These are phyloP conservation scores for Chaetomium olivaceum DNA, from an alignment of 2,329 filamentous ascomycete genomes.

Conservation along the genomic window DNA sequence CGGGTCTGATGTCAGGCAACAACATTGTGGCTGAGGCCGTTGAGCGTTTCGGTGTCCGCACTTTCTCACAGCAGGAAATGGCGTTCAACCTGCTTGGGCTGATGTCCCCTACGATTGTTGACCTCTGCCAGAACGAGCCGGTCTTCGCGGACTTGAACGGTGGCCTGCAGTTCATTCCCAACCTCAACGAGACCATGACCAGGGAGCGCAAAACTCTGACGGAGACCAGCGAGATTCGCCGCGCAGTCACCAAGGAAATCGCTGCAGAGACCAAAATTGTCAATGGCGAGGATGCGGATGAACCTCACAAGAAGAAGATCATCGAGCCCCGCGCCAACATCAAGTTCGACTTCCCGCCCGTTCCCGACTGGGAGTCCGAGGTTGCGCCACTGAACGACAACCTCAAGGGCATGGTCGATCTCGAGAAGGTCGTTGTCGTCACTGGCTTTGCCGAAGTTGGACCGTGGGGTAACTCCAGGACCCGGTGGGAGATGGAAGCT, in stretches of 20 bases:
- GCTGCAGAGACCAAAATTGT: conserved; percentile 96
- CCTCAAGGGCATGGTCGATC: conserved; percentile 96
- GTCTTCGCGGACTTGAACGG: conserved; percentile 98
- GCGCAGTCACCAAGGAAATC: conserved; percentile 92
- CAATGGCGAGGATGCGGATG: conserved; percentile 90
- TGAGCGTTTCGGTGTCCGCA: conserved; percentile 93
- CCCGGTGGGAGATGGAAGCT: conserved; percentile 99
- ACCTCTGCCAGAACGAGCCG: conserved; percentile 92
- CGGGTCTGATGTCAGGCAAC: conserved; percentile 96
- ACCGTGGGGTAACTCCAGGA: conserved; percentile 97
- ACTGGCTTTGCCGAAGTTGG: conserved; percentile 95
- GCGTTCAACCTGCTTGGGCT: conserved; percentile 96
- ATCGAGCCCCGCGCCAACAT: conserved; percentile 95
- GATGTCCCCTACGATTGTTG: conserved; percentile 91
- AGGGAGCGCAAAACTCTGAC: conserved; percentile 91
- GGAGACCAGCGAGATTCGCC: conserved; percentile 90
- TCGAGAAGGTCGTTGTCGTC: conserved; percentile 96
- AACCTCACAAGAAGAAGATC: conserved; percentile 90
- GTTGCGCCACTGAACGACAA: conserved; percentile 83
- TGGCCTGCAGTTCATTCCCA: conserved; percentile 94
- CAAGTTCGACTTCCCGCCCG: conserved; percentile 90
- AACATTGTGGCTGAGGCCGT: conserved; percentile 97
- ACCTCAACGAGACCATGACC: conserved; percentile 92
- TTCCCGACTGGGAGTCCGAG: conserved; percentile 90
- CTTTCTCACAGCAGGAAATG: conserved; percentile 99